A percentile compares a stretch with the other conserved stretches of the same genome.
phyloP scores from a whole-genome alignment of 192 early-diverging fungal species.

The Oehlia diaphana region DNA sequence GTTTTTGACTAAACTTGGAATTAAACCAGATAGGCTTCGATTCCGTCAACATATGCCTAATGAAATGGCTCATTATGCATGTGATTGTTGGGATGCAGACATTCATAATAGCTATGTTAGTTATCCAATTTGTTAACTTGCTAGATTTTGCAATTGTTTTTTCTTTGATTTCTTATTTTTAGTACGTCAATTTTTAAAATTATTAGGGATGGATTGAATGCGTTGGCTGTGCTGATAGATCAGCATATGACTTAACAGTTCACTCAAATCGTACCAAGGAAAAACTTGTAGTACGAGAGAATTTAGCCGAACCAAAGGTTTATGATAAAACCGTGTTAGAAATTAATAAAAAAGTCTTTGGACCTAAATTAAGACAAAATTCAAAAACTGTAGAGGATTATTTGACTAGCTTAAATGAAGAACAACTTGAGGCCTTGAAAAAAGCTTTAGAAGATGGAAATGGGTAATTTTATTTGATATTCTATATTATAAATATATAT shows the following conservation, averaged over 20 bases:
- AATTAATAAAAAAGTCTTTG: conserved; percentile 93
- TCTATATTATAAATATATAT: conserved; percentile 23
- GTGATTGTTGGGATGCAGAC: conserved; percentile 99
- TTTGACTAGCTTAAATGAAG: conserved; percentile 58
- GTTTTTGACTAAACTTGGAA: conserved; percentile 89
- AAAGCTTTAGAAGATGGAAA: conserved; percentile 64
- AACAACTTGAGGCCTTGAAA: conserved; percentile 59
- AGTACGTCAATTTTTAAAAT: not conserved
- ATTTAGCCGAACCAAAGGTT: conserved; percentile 77
- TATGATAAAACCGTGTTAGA: conserved; percentile 78
- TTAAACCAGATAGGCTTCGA: conserved; percentile 79
- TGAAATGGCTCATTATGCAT: conserved; percentile 99
- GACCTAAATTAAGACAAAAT: conserved; percentile 89
- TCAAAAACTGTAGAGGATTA: conserved; percentile 85
- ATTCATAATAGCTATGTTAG: conserved; percentile 83
- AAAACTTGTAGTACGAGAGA: conserved; percentile 92
- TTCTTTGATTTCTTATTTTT: not conserved
- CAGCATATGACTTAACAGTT: conserved; percentile 93
- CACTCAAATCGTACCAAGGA: conserved; percentile 89
- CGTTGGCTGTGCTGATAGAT: conserved; percentile 99
- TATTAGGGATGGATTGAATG: conserved; percentile 97
- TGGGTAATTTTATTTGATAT: conserved; percentile 52
- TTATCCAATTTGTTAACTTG: conserved; percentile 7
- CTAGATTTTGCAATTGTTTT: not conserved
- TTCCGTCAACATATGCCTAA: conserved; percentile 99